Evolutionary conservation across 2,329 filamentous ascomycete species (phyloP).

Genomic region (Cadophora malorum): DNA sequence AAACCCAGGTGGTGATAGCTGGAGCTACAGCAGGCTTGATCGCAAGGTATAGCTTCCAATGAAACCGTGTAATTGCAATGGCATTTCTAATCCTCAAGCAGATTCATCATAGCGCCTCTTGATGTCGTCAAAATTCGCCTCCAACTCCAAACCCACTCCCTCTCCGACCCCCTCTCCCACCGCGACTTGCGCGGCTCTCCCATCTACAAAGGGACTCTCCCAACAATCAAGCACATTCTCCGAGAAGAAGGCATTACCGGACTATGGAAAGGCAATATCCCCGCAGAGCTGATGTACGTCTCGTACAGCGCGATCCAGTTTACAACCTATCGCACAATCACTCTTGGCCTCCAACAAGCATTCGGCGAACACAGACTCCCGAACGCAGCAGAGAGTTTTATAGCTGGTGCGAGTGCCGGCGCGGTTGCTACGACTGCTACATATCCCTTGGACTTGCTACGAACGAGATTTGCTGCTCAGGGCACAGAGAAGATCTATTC

Average conservation of each 20-base stretch:
- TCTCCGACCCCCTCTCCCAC: constrained; percentile 71
- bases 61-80: background rate
- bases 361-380: constrained; percentile 57
- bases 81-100: constrained; percentile 45
- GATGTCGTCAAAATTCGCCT: constrained; percentile 98
- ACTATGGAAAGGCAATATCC: constrained; percentile 98
- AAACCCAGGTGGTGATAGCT: constrained; percentile 68
- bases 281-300: constrained; percentile 92
- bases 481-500: constrained; percentile 80
- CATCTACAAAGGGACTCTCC: constrained; percentile 76
- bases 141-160: constrained; percentile 86
- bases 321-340: constrained; percentile 80
- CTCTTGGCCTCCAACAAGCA: constrained; percentile 63
- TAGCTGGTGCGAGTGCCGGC: constrained; percentile 83
- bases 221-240: constrained; percentile 78
- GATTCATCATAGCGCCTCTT: constrained; percentile 92
- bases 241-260: constrained; percentile 81
- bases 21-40: constrained; percentile 82
- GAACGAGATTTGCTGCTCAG: constrained; percentile 96
- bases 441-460: constrained; percentile 91
- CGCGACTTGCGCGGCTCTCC: constrained; percentile 53
- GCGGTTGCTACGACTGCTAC: constrained; percentile 82
- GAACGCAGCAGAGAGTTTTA: constrained; percentile 75
- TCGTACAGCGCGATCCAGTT: constrained; percentile 92
- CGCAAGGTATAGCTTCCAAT: constrained; percentile 65